These are phyloP conservation scores for Eucalyptus melliodora DNA, from an alignment of 345 rosid species.

Conservation along the genomic window DNA sequence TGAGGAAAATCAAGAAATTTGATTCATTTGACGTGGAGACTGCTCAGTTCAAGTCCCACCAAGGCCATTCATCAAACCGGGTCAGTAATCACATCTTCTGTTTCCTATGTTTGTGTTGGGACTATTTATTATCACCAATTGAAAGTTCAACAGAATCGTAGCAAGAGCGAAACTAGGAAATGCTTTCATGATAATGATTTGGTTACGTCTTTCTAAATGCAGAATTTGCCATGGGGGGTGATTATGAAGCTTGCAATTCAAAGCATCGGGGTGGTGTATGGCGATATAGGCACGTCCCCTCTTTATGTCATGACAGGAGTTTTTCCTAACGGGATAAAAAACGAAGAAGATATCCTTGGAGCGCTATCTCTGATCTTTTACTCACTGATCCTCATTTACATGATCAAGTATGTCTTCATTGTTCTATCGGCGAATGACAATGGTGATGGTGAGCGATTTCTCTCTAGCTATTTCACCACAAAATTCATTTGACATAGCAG, in stretches of 20 bases:
- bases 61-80: not conserved
- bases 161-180: not conserved
- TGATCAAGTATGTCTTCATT: slow-evolving; percentile 10
- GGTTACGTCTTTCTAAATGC: not conserved
- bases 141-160: not conserved
- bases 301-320: slow-evolving; percentile 2
- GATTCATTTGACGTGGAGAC: not conserved
- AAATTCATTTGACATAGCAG: not conserved
- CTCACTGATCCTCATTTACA: not conserved
- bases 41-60: not conserved
- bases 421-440: slow-evolving; percentile 15
- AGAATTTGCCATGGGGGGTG: not conserved
- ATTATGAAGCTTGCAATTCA: slow-evolving; percentile 7
- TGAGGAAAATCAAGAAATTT: not conserved
- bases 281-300: slow-evolving; percentile 24
- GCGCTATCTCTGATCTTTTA: slow-evolving; percentile 15
- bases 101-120: not conserved
- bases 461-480: not conserved
- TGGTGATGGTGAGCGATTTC: slow-evolving; percentile 13
- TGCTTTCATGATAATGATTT: not conserved
- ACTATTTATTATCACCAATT: not conserved
- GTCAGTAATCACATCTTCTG: not conserved
- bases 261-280: slow-evolving; percentile 24
- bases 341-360: slow-evolving; percentile 5
- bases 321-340: slow-evolving; percentile 4